phyloP scores from a whole-genome alignment of 352 stramenopile species.

The Phytophthora multivora region DNA sequence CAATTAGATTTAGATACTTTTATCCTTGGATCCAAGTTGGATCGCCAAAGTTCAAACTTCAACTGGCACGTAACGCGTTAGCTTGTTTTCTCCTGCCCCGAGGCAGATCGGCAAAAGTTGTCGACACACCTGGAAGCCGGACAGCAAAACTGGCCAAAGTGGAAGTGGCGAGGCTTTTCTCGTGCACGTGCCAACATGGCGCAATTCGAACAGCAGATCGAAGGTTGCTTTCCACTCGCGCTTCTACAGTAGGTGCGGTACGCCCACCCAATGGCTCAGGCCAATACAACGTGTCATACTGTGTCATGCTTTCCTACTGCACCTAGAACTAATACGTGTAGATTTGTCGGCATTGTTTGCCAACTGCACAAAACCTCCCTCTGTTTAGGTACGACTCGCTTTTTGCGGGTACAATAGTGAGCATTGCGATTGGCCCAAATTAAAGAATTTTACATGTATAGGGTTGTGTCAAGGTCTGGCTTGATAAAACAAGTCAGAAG shows the following conservation, averaged over 20 bases:
- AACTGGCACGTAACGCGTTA: neutral
- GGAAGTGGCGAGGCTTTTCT: constrained; percentile 4
- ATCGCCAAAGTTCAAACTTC: constrained; percentile 14
- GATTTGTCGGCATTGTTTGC: too few species aligned
- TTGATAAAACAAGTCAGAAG: constrained; percentile 22
- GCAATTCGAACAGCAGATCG: constrained; percentile 30
- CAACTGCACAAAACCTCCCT: too few species aligned
- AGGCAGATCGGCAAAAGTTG: neutral
- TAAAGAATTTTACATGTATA: constrained; percentile 4
- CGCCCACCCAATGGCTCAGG: neutral
- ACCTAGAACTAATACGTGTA: too few species aligned
- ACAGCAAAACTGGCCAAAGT: constrained; percentile 19
- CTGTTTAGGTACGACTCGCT: too few species aligned
- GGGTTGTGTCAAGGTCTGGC: constrained; percentile 4
- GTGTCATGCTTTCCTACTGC: too few species aligned
- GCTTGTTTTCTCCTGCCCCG: too few species aligned
- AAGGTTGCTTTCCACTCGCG: constrained; percentile 8
- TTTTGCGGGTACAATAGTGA: too few species aligned
- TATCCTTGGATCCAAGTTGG: too few species aligned
- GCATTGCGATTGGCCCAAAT: constrained; percentile 12
- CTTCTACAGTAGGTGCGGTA: constrained; percentile 11
- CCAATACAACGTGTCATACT: too few species aligned
- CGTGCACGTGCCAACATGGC: constrained; percentile 16
- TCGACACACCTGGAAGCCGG: neutral
- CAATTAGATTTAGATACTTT: constrained; percentile 11